Conservation (phyloP, 352 stramenopile genomes). For the Globisporangium nodosum region DNA sequence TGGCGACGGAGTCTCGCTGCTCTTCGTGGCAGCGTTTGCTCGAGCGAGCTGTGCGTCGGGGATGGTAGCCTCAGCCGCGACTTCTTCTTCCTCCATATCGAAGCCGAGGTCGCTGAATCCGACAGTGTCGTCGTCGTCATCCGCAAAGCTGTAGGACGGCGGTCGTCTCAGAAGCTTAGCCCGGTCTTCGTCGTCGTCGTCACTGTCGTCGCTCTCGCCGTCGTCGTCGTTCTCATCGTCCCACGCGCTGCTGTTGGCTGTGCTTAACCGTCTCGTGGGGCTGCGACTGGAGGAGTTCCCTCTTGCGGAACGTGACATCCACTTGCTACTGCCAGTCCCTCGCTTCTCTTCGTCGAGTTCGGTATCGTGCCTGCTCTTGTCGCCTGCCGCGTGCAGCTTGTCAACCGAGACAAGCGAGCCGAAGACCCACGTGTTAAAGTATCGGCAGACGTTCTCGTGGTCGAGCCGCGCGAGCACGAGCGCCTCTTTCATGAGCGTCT, state of each 20-base stretch:
- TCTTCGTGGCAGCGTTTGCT: background rate
- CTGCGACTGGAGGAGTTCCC: background rate
- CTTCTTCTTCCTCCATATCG: conserved; percentile 29
- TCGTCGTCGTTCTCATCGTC: background rate
- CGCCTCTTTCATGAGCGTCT: conserved; percentile 92
- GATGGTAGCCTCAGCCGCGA: background rate
- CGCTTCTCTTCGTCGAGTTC: background rate
- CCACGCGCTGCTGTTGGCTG: conserved; percentile 3
- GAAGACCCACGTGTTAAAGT: conserved; percentile 84
- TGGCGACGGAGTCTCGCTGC: background rate
- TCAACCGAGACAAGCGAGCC: conserved; percentile 62
- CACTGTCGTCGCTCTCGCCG: background rate
- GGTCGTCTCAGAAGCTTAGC: background rate
- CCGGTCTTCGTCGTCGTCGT: background rate
- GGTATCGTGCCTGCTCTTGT: background rate
- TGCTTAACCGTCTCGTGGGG: conserved; percentile 10
- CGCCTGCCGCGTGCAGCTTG: conserved; percentile 16
- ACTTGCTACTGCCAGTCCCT: background rate
- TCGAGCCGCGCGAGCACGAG: conserved; percentile 88
- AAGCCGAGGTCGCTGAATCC: conserved; percentile 57
- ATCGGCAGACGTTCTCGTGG: conserved; percentile 94
- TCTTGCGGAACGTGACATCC: background rate
- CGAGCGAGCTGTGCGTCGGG: background rate
- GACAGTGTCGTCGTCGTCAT: conserved; percentile 18
- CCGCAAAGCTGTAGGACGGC: background rate